These are phyloP conservation scores for Rhizomucor miehei DNA, from an alignment of 371 early-diverging fungal species.

Conservation along the genomic window DNA sequence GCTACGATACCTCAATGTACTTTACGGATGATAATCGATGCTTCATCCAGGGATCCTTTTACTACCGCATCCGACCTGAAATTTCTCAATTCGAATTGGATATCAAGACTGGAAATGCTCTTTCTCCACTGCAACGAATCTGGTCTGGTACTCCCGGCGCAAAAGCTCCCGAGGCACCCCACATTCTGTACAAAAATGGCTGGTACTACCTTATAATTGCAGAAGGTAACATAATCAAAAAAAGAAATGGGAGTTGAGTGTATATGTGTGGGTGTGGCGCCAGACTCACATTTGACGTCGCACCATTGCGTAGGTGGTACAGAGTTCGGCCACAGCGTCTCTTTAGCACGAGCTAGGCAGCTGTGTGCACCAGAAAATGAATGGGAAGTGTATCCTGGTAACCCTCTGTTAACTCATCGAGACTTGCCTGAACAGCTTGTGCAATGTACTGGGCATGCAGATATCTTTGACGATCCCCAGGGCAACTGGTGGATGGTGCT, in stretches of 20 bases:
- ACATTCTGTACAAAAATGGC: constrained; percentile 16
- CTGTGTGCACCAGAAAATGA: constrained; percentile 14
- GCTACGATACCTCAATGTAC: constrained; percentile 14
- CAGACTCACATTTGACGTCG: neutral
- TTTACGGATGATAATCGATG: constrained; percentile 10
- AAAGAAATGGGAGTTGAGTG: no score
- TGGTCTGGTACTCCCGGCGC: constrained; percentile 17
- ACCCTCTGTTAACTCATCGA: constrained; percentile 16
- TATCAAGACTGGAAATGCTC: constrained; percentile 8
- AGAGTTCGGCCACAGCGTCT: constrained; percentile 18
- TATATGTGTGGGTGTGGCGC: no score
- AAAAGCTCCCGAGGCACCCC: constrained; percentile 22
- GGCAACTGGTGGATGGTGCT: constrained; percentile 21
- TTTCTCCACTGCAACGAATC: constrained; percentile 5
- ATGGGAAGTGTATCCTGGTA: constrained; percentile 17
- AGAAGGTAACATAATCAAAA: no score
- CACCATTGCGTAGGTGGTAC: constrained; percentile 16
- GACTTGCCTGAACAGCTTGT: constrained; percentile 13
- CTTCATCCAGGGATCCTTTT: constrained; percentile 15
- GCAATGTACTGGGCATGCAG: constrained; percentile 21
- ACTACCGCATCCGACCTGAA: constrained; percentile 10
- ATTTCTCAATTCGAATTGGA: constrained; percentile 20
- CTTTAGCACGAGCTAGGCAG: constrained; percentile 13
- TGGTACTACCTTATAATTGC: constrained; percentile 24
- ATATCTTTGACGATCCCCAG: constrained; percentile 16